Evolutionary conservation across 1,284 basidiomycete species (phyloP).

Genomic region (Papiliotrema fonsecae): DNA sequence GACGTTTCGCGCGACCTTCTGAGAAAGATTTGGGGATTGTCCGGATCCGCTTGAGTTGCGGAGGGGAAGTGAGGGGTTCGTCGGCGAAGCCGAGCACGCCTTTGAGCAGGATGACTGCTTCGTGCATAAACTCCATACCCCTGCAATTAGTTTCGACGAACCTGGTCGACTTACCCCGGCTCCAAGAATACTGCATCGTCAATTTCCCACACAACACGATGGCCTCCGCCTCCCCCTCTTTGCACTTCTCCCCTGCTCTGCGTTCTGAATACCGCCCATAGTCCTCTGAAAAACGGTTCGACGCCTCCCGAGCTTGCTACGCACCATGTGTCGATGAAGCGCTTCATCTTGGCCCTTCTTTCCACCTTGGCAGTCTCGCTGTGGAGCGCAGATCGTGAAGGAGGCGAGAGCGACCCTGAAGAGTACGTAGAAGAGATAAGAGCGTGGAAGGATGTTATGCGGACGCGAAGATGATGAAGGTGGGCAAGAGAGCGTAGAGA

Average conservation of each 20-base stretch:
- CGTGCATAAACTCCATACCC: conserved; percentile 44
- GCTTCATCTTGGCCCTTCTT: conserved; percentile 22
- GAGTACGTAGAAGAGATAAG: conserved; percentile 30
- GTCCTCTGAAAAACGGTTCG: conserved; percentile 42
- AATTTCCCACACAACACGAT: conserved; percentile 42
- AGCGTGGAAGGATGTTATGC: conserved; percentile 40
- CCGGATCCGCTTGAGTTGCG: conserved; percentile 27
- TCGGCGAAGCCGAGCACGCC: conserved; percentile 43
- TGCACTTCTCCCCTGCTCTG: conserved; percentile 30
- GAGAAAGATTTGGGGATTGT: conserved; percentile 16
- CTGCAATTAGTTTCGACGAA: conserved; percentile 11
- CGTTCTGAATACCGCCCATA: conserved; percentile 31
- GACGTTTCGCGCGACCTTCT: conserved; percentile 3
- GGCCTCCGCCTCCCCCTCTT: conserved; percentile 28
- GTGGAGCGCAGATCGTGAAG: conserved; percentile 23
- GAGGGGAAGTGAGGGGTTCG: conserved; percentile 31
- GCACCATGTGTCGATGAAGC: conserved; percentile 37
- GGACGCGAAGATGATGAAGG: conserved; percentile 38
- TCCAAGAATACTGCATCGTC: conserved; percentile 47
- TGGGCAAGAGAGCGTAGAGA: conserved; percentile 39
- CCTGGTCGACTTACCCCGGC: conserved; percentile 32
- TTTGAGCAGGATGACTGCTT: conserved; percentile 39
- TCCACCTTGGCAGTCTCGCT: conserved; percentile 24
- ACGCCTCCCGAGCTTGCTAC: conserved; percentile 34
- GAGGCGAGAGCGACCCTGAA: conserved; percentile 30